Conservation (phyloP, 2,329 filamentous ascomycete genomes). For the Podosphaera fusca region DNA sequence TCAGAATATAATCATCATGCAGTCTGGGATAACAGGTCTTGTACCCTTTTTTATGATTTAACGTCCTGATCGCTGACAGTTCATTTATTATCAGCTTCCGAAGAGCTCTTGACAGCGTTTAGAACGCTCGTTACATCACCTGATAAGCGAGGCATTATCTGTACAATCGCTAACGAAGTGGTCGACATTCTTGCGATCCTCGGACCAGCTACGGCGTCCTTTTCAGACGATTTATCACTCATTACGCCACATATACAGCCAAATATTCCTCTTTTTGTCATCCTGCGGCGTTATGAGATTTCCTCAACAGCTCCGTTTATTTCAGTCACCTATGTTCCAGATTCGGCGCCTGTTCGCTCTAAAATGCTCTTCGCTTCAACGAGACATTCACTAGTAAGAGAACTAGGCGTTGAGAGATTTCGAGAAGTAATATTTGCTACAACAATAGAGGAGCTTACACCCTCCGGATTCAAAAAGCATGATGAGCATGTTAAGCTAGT, state of each 20-base stretch:
- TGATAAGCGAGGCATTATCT: conserved; percentile 44
- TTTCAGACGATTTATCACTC: conserved; percentile 37
- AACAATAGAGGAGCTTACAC: conserved; percentile 41
- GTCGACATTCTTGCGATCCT: conserved; percentile 38
- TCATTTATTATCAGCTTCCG: conserved; percentile 49
- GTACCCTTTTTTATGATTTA: background rate
- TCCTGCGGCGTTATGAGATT: conserved; percentile 43
- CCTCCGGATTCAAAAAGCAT: conserved; percentile 47
- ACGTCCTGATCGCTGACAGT: background rate
- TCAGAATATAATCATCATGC: conserved; percentile 28
- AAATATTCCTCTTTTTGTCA: conserved; percentile 44
- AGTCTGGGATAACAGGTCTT: conserved; percentile 54
- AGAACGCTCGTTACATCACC: conserved; percentile 38
- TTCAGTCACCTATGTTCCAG: conserved; percentile 58
- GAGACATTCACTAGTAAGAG: conserved; percentile 48
- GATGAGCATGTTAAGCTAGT: conserved; percentile 40
- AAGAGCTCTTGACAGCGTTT: conserved; percentile 56
- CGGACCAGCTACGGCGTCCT: conserved; percentile 28
- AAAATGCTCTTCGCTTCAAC: conserved; percentile 75
- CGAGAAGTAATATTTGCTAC: conserved; percentile 54
- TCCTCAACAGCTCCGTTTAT: conserved; percentile 28
- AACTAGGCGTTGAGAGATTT: conserved; percentile 60
- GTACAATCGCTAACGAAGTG: conserved; percentile 44
- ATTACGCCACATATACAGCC: conserved; percentile 40
- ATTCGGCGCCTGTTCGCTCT: conserved; percentile 54